These are phyloP conservation scores for Fusarium cyanostomum DNA, from an alignment of 2,329 filamentous ascomycete genomes.

Conservation along the genomic window DNA sequence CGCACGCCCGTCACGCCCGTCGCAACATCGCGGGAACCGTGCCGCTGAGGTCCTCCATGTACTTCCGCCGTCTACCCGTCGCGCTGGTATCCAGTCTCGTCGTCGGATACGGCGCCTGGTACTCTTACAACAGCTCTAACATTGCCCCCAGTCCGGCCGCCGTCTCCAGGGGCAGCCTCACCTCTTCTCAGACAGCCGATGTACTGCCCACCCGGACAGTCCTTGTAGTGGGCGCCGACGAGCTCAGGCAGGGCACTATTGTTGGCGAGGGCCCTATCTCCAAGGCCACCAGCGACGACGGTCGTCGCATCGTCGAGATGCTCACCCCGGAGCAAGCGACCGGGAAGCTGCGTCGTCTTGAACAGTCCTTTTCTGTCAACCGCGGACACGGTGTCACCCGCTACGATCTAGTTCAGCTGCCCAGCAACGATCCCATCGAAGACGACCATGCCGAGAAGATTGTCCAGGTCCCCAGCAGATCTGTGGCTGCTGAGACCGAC, in stretches of 20 bases:
- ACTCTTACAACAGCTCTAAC: constrained; percentile 67
- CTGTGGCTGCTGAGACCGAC: constrained; percentile 53
- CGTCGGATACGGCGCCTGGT: constrained; percentile 81
- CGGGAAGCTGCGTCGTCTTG: constrained; percentile 84
- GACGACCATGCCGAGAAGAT: constrained; percentile 99
- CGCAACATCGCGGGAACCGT: constrained; percentile 44
- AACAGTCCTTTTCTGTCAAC: constrained; percentile 91
- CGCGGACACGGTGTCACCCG: constrained; percentile 90
- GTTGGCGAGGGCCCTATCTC: constrained; percentile 86
- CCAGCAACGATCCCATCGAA: constrained; percentile 97
- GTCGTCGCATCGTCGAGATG: constrained; percentile 92
- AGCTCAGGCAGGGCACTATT: constrained; percentile 88
- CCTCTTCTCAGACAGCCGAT: constrained; percentile 52
- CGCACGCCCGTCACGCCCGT: constrained; percentile 55
- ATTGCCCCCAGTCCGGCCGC: constrained; percentile 43
- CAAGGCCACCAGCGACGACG: constrained; percentile 86
- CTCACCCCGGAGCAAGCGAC: constrained; percentile 94
- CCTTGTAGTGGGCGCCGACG: constrained; percentile 87
- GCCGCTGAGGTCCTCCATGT: constrained; percentile 76
- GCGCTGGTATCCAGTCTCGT: constrained; percentile 73
- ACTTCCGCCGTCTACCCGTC: constrained; percentile 72
- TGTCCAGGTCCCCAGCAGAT: constrained; percentile 80
- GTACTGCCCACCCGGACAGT: constrained; percentile 70
- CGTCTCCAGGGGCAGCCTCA: constrained; percentile 53
- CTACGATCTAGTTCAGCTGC: constrained; percentile 93